Base-by-base conservation (phyloP, 1,139 yeast genomes). In the Yamadazyma aaseri region DNA sequence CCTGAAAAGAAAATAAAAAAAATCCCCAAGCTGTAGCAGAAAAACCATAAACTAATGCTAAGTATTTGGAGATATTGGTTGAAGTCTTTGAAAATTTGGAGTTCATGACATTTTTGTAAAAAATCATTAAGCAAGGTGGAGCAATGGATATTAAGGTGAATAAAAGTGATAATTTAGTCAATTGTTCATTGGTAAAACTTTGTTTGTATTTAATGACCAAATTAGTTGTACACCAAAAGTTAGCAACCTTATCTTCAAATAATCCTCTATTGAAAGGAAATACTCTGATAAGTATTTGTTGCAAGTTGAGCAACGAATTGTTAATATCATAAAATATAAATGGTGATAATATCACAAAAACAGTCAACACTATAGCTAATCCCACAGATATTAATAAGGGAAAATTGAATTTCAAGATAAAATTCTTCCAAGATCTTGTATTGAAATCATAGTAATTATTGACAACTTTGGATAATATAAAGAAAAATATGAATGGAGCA, bases 191-290 rank as follows among this genome's bases (percentile, higher is more conserved):
- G 2, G 77, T 59, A 46, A 85, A 81, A 0, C 71, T 40, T 3
- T 61, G 53, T 44, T 76, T 79, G 50, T 87, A 82, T 55, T 92
- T 92, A 52, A 90, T 56, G 9, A 87, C 46, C 0, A 85, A 68
- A 56, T 92, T 92, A 2, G 89, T 66, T 7, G 95, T 82, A 57
- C 98, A 90, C 99, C 99, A 92, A 50, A 92, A 82, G 53, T 90
- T 92, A 32, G 96, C 97, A 10, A 94, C 98, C 57, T 92, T 92
- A 55, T 92, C 98, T 58, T 92, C 98, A 70, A 94, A 92, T n/a
- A 94, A 71, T 0, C 98, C 98, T 53, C 98, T 73, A 31, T 79
- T 77, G 51, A 92, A 90, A 2, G 99, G 98, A 58, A 92, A 92
- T 20, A 92, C 82, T 45, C 98, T 73, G 31, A 68, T 58, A 13